phyloP scores from a whole-genome alignment of 768 basidiomycete genomes.

The Amanita exitialis region DNA sequence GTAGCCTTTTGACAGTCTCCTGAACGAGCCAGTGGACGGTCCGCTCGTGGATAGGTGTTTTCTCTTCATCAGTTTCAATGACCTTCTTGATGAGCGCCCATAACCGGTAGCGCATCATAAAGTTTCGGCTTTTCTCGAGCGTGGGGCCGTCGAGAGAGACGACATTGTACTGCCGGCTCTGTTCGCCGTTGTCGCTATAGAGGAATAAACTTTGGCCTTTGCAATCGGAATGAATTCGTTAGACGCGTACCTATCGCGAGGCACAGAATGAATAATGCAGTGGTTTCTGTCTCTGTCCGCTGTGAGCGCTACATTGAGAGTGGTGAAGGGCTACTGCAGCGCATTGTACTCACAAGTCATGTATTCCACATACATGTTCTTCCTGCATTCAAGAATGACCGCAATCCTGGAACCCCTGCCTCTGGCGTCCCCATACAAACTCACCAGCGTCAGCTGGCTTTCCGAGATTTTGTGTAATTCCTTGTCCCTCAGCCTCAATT shows the following conservation, averaged over 20 bases:
- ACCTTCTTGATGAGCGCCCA: constrained; percentile 37
- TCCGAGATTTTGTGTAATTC: constrained; percentile 16
- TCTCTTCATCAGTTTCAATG: constrained; percentile 19
- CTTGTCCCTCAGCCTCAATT: constrained; percentile 30
- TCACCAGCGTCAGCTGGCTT: constrained; percentile 23
- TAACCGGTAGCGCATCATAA: constrained; percentile 41
- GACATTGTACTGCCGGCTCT: constrained; percentile 32
- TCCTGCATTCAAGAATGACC: constrained; percentile 33
- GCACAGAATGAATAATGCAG: constrained; percentile 11
- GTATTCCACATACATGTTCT: constrained; percentile 27
- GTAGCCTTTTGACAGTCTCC: constrained; percentile 23
- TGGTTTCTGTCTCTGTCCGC: constrained; percentile 13
- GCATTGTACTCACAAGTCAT: constrained; percentile 15
- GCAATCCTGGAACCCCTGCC: constrained; percentile 19
- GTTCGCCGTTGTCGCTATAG: constrained; percentile 8
- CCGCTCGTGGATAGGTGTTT: constrained; percentile 24
- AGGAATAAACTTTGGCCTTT: background rate
- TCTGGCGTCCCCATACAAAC: constrained; percentile 19
- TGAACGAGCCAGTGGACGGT: constrained; percentile 42
- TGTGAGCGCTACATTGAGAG: constrained; percentile 1
- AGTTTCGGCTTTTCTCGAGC: constrained; percentile 32
- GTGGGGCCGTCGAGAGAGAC: constrained; percentile 34
- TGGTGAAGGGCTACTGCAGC: background rate
- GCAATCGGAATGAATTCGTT: background rate
- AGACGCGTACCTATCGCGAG: background rate